phyloP scores from a whole-genome alignment of 805 yeast species.

The Middelhovenomyces tepae region DNA sequence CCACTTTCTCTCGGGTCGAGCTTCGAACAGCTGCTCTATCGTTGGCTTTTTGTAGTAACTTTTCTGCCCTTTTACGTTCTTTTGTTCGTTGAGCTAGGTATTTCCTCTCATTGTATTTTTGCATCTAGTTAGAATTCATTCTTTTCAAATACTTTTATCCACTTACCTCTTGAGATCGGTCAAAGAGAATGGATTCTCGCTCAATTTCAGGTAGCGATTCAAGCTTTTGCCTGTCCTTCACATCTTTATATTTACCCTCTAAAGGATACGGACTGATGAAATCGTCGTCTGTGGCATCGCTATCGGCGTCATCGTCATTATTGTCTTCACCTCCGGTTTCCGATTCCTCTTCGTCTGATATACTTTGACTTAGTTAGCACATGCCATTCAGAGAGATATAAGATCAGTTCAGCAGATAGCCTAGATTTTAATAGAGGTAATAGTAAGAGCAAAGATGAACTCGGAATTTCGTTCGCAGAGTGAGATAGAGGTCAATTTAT shows the following conservation, averaged over 20 bases:
- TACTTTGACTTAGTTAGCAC: too few species aligned
- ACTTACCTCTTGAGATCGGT: conserved; percentile 90
- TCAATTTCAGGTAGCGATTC: conserved; percentile 79
- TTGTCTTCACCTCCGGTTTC: conserved; percentile 38
- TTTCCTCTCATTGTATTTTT: conserved; percentile 74
- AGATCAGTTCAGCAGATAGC: too few species aligned
- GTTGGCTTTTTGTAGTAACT: conserved; percentile 19
- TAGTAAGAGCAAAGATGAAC: too few species aligned
- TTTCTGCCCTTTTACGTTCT: conserved; percentile 26
- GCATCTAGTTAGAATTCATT: too few species aligned
- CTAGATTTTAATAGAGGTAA: too few species aligned
- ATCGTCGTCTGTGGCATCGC: conserved; percentile 22
- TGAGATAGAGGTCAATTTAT: too few species aligned
- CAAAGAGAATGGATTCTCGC: conserved; percentile 84
- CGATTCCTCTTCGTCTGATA: conserved; percentile 30
- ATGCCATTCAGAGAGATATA: too few species aligned
- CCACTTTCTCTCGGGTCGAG: conserved; percentile 32
- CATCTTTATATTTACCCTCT: conserved; percentile 85
- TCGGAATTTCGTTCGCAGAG: too few species aligned
- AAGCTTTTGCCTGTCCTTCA: conserved; percentile 55
- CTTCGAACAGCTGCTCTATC: conserved; percentile 26
- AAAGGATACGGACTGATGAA: conserved; percentile 75
- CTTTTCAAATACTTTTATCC: too few species aligned
- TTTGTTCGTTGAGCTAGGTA: conserved; percentile 74
- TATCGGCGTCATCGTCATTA: conserved; percentile 28